These are phyloP conservation scores for Xylariaceae sp. DNA, from an alignment of 2,329 filamentous ascomycete genomes.

Conservation along the genomic window DNA sequence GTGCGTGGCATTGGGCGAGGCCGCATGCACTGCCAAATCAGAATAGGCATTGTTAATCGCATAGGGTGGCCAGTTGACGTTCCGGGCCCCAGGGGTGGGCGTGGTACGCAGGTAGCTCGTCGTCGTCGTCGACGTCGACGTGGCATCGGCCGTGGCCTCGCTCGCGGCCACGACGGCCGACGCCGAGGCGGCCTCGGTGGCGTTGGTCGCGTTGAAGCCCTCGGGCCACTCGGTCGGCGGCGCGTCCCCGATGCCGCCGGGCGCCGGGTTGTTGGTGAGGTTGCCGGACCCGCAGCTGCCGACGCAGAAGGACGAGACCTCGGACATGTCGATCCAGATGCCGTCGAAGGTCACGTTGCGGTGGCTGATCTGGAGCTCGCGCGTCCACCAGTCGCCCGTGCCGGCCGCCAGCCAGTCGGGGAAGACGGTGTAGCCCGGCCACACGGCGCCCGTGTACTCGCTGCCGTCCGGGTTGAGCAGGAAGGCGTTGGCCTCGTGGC, in stretches of 20 bases:
- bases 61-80: neutral
- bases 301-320: slow-evolving; percentile 25
- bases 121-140: neutral
- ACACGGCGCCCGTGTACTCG: slow-evolving; percentile 59
- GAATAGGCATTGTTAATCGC: neutral
- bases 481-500: slow-evolving; percentile 37
- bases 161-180: no score
- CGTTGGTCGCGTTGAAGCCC: neutral
- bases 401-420: slow-evolving; percentile 70
- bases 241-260: neutral
- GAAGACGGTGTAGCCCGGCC: slow-evolving; percentile 66
- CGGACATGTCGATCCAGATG: slow-evolving; percentile 69
- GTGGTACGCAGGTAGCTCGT: neutral
- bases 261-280: neutral
- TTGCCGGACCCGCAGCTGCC: neutral
- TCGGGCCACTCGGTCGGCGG: neutral
- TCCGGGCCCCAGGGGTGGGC: neutral
- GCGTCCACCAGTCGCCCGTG: slow-evolving; percentile 60
- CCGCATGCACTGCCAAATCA: no score
- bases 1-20: no score
- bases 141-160: no score
- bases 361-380: slow-evolving; percentile 49
- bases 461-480: slow-evolving; percentile 47
- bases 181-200: neutral
- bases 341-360: slow-evolving; percentile 68